A percentile compares a stretch with the other conserved stretches of the same genome.
phyloP scores from a whole-genome alignment of 2,329 filamentous ascomycete genomes.

The Epichloe gansuensis region DNA sequence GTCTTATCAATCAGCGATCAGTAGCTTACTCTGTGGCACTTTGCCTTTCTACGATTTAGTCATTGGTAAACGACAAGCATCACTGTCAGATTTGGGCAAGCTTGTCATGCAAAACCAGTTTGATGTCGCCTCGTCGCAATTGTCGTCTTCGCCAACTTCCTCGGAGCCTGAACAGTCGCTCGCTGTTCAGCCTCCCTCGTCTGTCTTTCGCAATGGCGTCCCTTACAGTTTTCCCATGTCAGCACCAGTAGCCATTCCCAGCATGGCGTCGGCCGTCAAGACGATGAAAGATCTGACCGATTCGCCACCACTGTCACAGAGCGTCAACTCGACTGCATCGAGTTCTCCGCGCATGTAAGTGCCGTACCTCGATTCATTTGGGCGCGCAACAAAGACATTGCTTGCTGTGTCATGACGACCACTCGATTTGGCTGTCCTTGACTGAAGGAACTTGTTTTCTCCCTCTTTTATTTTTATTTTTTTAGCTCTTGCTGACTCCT shows the following conservation, averaged over 20 bases:
- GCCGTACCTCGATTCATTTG: background rate
- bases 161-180: conserved; percentile 21
- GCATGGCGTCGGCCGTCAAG: conserved; percentile 29
- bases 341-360: conserved; percentile 47
- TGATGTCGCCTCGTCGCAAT: conserved; percentile 18
- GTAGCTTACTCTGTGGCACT: conserved; percentile 7
- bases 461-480: background rate
- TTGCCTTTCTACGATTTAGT: conserved; percentile 12
- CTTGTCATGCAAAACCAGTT: conserved; percentile 34
- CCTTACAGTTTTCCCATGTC: conserved; percentile 10
- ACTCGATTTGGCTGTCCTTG: background rate
- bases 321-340: conserved; percentile 46
- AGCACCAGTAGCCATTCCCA: conserved; percentile 18
- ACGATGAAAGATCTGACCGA: conserved; percentile 34
- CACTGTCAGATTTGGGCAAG: conserved; percentile 30
- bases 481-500: background rate
- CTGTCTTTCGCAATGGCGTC: conserved; percentile 20
- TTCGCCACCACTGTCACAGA: conserved; percentile 44
- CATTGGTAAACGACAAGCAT: conserved; percentile 24
- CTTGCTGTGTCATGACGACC: background rate
- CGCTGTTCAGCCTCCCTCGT: conserved; percentile 20
- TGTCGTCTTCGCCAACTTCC: conserved; percentile 16
- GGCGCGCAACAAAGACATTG: background rate
- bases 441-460: background rate
- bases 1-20: conserved; percentile 7